These are phyloP conservation scores for Candida boleticola DNA, from an alignment of 805 yeast species.

Conservation along the genomic window DNA sequence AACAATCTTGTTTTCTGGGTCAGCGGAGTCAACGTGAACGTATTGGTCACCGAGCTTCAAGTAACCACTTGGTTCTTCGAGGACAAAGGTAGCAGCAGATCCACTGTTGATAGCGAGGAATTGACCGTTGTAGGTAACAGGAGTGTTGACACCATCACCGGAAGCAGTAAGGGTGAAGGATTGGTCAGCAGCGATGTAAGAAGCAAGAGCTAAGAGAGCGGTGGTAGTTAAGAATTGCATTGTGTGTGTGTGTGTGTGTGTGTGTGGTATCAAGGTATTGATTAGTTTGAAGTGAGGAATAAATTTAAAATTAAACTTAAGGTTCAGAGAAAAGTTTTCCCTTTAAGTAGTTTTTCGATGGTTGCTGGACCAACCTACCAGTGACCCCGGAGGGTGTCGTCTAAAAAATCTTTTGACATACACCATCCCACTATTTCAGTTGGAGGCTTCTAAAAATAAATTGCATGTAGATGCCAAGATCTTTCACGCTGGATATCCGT, in stretches of 20 bases:
- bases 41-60: conserved; percentile 19
- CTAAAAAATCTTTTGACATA: no score
- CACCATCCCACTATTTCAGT: no score
- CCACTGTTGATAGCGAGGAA: conserved; percentile 9
- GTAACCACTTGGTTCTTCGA: conserved; percentile 32
- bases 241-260: background rate
- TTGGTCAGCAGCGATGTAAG: conserved; percentile 29
- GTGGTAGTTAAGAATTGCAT: conserved; percentile 12
- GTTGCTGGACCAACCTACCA: no score
- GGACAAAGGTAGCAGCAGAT: conserved; percentile 13
- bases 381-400: no score
- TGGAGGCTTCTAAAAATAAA: no score
- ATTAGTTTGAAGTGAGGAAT: no score
- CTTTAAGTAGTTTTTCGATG: no score
- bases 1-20: conserved; percentile 5
- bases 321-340: no score
- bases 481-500: background rate
- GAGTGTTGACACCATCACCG: conserved; percentile 21
- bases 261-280: no score
- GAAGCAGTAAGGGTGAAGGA: conserved; percentile 25
- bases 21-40: conserved; percentile 15
- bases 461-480: no score
- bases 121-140: conserved; percentile 18
- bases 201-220: conserved; percentile 22
- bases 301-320: no score